Percentiles rank a stretch among this genome's conserved stretches.
Evolutionary conservation across 2,329 filamentous ascomycete species (phyloP).

Genomic region (Botryosphaeria agaves): DNA sequence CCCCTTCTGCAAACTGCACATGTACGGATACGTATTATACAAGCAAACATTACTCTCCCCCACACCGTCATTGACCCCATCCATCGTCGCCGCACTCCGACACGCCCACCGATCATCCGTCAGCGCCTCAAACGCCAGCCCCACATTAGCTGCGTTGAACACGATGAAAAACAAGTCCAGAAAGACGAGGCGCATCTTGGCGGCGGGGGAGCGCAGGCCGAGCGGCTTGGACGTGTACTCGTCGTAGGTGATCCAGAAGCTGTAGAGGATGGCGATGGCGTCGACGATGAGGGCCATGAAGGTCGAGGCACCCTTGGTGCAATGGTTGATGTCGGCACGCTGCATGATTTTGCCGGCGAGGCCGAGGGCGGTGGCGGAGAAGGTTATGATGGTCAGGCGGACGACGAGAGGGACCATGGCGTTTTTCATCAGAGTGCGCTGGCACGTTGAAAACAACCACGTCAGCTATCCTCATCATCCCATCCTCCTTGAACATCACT

Average conservation of each 20-base stretch:
- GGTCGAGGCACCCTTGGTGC: constrained; percentile 37
- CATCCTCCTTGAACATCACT: not conserved
- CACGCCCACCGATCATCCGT: constrained; percentile 41
- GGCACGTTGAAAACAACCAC: constrained; percentile 1
- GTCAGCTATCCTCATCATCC: not conserved
- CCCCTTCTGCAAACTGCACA: constrained; percentile 49
- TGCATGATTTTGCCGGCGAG: constrained; percentile 51
- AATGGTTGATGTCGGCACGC: constrained; percentile 37
- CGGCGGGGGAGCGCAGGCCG: constrained; percentile 63
- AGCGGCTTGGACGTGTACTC: constrained; percentile 92
- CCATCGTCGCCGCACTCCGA: no score
- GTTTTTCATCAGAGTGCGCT: constrained; percentile 53
- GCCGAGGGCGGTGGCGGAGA: constrained; percentile 66
- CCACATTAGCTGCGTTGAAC: constrained; percentile 86
- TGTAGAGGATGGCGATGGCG: constrained; percentile 73
- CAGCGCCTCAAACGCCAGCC: constrained; percentile 73
- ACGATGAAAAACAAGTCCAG: constrained; percentile 94
- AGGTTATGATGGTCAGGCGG: constrained; percentile 64
- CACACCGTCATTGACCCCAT: constrained; percentile 5
- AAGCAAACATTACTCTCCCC: no score
- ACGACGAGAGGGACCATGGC: constrained; percentile 75
- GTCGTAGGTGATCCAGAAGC: constrained; percentile 86
- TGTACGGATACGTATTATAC: constrained; percentile 17
- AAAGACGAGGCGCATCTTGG: constrained; percentile 79
- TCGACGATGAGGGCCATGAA: constrained; percentile 84